Evolutionary conservation across 805 yeast species (phyloP), one percentile per base, ranked within the genome.

Genomic region (Candida maris): DNA sequence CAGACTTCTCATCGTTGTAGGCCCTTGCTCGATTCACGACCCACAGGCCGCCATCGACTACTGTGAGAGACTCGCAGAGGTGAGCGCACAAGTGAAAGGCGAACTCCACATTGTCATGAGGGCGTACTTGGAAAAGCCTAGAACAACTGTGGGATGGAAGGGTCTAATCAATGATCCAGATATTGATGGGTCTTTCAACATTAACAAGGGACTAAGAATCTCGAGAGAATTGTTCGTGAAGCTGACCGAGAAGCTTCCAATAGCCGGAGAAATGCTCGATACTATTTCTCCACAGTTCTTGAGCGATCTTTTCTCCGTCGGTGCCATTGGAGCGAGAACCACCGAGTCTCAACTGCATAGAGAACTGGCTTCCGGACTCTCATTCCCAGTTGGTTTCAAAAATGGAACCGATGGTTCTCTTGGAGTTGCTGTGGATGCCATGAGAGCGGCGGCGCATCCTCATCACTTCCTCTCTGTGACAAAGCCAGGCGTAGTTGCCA

Each of bases 131-230:
- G 98, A 91, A 64, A 91, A 91, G 67, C 98, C 98, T 52, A 80
- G 98, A 67, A 91, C 98, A 34, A 91, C 97, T 19, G 97, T 93
- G 30, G 98, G 98, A 42, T 91, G 98, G 98, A 91, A 91, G 68
- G 98, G 98, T 51, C 73, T 91, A 49, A 93, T 91, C 55, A 91
- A 91, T 61, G 98, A 91, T 63, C 98, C 98, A 21, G 96, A 93
- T 55, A 82, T 91, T 52, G 95, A 91, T 62, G 86, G 86, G 42
- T 73, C 95, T 35, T 91, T 85, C 79, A 79, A 88, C 53, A 91
- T 91, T 62, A 91, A 91, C 72, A 89, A 91, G 67, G 98, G 98
- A 53, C 74, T 91, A 50, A 73, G 91, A 57, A 81, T 88, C 42
- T 74, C 97, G 5, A 78, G 98, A 64, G 82, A 85, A 48, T 75